Base-by-base conservation (phyloP, 495 filamentous ascomycete genomes). In the Geoglossum glabrum region DNA sequence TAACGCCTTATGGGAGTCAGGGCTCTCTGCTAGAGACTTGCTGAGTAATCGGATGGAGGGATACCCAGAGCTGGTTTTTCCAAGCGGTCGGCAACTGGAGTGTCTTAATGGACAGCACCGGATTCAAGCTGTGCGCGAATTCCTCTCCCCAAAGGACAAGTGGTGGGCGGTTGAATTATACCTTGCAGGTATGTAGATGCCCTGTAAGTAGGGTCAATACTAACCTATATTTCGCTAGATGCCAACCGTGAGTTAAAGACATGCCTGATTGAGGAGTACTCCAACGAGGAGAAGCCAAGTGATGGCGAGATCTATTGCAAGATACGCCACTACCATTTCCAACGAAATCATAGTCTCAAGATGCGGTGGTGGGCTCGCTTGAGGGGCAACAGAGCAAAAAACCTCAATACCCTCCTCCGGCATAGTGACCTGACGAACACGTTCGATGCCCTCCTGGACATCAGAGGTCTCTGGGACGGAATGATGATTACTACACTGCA, bases 161-260 rank as follows among this genome's bases (percentile, higher is more conserved):
- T 70, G 66, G 67, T 73, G 67, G 69, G 64, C 62, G 21, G 67
- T 72, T 17, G 61, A 74, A 50, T 47, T 73, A 9, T 73, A 72
- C n/a, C n/a, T n/a, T 28, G 63, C 64, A 59, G 64, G 67, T 71
- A 62, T 52, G 60, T 45, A 26, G 49, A 27, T 38, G 43, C 54
- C 47, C 54, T 55, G 40, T 43, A 10, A 47, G 33, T 56, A 11
- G 15, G 49, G 34, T 50, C 43, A 51, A 55, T 8, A 19, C 38
- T 45, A 15, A 28, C 31, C 9, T n/a, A 1, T 9, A 3, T 58
- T 31, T 34, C 38, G 26, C 49, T 47, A 68, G 65, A 67, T 59
- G 58, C 66, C 54, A 64, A 62, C 51, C n/a, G 26, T 0, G 60
- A 65, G 21, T 54, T 70, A 1, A 50, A 51, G 49, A 66, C 56